These are phyloP conservation scores for Apiospora arundinis DNA, from an alignment of 2,329 filamentous ascomycete species.

Conservation along the genomic window DNA sequence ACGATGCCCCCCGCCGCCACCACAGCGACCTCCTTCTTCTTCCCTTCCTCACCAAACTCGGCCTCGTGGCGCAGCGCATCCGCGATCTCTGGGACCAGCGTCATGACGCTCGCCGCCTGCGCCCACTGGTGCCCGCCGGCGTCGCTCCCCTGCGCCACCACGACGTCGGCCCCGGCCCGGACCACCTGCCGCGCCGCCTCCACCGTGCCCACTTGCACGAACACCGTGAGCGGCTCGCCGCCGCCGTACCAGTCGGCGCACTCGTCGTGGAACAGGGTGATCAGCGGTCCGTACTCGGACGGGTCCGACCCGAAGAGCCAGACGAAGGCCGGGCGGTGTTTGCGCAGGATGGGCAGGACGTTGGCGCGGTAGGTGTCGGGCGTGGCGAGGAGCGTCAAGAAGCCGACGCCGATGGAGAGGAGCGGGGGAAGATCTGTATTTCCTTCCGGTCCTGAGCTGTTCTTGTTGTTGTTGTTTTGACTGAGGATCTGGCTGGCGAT, in stretches of 20 bases:
- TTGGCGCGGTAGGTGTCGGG: neutral
- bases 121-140: constrained; percentile 69
- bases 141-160: constrained; percentile 69
- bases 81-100: constrained; percentile 63
- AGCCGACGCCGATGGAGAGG: constrained; percentile 25
- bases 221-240: constrained; percentile 50
- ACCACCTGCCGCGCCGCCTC: constrained; percentile 57
- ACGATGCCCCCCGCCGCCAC: constrained; percentile 54
- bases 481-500: constrained; percentile 34
- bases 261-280: constrained; percentile 13
- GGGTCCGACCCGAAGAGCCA: constrained; percentile 25
- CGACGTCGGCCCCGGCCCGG: constrained; percentile 57
- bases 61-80: constrained; percentile 46
- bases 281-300: constrained; percentile 26
- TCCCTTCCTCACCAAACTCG: constrained; percentile 38
- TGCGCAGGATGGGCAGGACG: constrained; percentile 1
- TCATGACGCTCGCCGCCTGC: constrained; percentile 59
- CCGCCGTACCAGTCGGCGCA: constrained; percentile 23
- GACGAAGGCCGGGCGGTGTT: constrained; percentile 19
- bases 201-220: constrained; percentile 68
- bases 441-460: neutral
- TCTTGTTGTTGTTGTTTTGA: constrained; percentile 33
- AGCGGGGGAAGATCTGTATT: constrained; percentile 25
- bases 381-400: constrained; percentile 8
- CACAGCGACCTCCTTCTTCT: constrained; percentile 32